Evolutionary conservation across 1,284 basidiomycete genomes (phyloP).

Genomic region (Melampsora americana): DNA sequence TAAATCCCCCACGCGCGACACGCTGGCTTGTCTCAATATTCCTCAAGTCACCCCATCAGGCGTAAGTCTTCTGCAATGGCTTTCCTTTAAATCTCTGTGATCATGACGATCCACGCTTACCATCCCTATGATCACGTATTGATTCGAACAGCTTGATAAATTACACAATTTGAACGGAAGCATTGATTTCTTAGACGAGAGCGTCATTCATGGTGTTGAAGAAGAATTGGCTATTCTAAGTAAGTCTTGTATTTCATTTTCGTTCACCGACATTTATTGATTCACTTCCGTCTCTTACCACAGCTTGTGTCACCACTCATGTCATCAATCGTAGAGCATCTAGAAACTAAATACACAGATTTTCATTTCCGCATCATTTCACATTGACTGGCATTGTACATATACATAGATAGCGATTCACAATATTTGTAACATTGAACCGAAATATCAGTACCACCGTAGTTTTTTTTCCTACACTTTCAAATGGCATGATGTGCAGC

Average conservation of each 20-base stretch:
- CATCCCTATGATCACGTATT: neutral
- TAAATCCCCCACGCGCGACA: neutral
- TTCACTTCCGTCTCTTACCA: neutral
- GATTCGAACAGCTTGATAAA: neutral
- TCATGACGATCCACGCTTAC: neutral
- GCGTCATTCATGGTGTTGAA: conserved; percentile 1
- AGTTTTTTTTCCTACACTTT: too few species aligned
- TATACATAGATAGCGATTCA: too few species aligned
- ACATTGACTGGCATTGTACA: too few species aligned
- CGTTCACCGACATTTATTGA: neutral
- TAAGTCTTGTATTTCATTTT: neutral
- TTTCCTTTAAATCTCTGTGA: too few species aligned
- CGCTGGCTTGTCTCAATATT: neutral
- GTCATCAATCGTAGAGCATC: neutral
- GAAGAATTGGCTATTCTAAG: conserved; percentile 2
- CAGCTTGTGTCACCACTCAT: conserved; percentile 2
- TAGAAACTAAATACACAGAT: too few species aligned
- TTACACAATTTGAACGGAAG: conserved; percentile 1
- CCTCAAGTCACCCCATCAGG: neutral
- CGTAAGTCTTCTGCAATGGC: neutral
- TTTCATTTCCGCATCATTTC: too few species aligned
- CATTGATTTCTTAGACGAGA: neutral
- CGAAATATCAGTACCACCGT: too few species aligned
- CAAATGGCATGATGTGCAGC: too few species aligned
- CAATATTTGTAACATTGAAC: too few species aligned